phyloP scores from a whole-genome alignment of 306 rosid genomes.

The Corylus avellana region DNA sequence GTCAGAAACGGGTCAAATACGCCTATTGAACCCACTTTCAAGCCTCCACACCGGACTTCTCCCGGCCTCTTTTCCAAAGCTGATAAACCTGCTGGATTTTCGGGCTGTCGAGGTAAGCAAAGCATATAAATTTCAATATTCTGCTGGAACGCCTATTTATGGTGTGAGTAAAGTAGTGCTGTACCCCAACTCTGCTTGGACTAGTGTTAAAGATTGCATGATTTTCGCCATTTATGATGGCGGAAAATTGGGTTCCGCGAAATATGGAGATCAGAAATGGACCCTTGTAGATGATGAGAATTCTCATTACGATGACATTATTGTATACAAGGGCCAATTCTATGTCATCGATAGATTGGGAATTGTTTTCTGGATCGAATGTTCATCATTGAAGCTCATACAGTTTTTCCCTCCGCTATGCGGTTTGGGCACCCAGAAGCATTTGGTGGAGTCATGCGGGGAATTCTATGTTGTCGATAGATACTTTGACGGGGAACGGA shows the following conservation, averaged over 20 bases:
- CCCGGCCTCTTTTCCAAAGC: background rate
- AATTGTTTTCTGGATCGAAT: slow-evolving; percentile 32
- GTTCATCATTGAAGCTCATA: slow-evolving; percentile 25
- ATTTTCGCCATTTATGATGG: background rate
- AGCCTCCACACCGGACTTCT: background rate
- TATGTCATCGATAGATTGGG: slow-evolving; percentile 41
- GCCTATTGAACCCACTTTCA: slow-evolving; percentile 28
- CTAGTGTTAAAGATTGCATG: background rate
- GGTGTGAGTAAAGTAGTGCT: slow-evolving; percentile 1
- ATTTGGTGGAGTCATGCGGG: slow-evolving; percentile 40
- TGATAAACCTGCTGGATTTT: slow-evolving; percentile 24
- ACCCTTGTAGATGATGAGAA: slow-evolving; percentile 15
- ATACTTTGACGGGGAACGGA: slow-evolving; percentile 6
- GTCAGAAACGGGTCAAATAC: background rate
- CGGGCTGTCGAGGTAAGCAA: slow-evolving; percentile 22
- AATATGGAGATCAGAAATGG: slow-evolving; percentile 19
- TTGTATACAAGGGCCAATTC: slow-evolving; percentile 30
- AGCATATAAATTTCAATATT: background rate
- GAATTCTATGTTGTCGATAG: slow-evolving; percentile 43
- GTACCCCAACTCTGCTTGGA: slow-evolving; percentile 2
- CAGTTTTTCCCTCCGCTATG: slow-evolving; percentile 31
- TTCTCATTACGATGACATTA: slow-evolving; percentile 30
- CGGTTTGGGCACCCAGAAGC: slow-evolving; percentile 23
- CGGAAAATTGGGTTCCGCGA: slow-evolving; percentile 9
- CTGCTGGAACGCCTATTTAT: too few relatives aligned